Evolutionary conservation across 2,329 filamentous ascomycete genomes (phyloP).

Genomic region (Clonostachys byssicola): DNA sequence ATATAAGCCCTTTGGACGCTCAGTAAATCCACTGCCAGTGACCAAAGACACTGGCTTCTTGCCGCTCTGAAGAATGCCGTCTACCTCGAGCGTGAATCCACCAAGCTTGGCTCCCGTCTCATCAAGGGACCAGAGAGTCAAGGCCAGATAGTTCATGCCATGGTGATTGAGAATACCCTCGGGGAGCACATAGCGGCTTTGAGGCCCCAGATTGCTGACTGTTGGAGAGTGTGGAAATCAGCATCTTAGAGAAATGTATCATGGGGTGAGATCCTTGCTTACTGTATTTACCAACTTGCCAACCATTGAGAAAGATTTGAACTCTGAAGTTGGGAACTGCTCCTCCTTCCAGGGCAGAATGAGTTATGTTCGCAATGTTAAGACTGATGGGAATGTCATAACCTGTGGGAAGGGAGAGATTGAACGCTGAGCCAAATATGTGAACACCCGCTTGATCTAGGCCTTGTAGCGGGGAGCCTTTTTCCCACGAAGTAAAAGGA

Average conservation of each 20-base stretch:
- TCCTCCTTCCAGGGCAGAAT: too few relatives aligned
- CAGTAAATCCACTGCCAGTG: too few relatives aligned
- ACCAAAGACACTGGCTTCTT: too few relatives aligned
- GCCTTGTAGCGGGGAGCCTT: neutral
- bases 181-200: constrained; percentile 63
- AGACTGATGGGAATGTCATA: constrained; percentile 49
- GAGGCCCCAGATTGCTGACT: constrained; percentile 58
- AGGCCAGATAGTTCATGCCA: constrained; percentile 59
- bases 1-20: too few relatives aligned
- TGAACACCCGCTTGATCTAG: constrained; percentile 35
- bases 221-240: constrained; percentile 11
- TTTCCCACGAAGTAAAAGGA: neutral
- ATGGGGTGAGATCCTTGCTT: too few relatives aligned
- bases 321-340: constrained; percentile 47
- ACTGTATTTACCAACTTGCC: constrained; percentile 51
- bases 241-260: too few relatives aligned
- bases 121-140: constrained; percentile 62
- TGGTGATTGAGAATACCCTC: constrained; percentile 63
- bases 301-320: constrained; percentile 67
- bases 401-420: neutral
- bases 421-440: constrained; percentile 41
- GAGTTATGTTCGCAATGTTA: constrained; percentile 51
- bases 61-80: too few relatives aligned
- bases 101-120: constrained; percentile 38
- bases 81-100: neutral